phyloP scores from a whole-genome alignment of 192 early-diverging fungal genomes.

The Rhizophagus prolifer region DNA sequence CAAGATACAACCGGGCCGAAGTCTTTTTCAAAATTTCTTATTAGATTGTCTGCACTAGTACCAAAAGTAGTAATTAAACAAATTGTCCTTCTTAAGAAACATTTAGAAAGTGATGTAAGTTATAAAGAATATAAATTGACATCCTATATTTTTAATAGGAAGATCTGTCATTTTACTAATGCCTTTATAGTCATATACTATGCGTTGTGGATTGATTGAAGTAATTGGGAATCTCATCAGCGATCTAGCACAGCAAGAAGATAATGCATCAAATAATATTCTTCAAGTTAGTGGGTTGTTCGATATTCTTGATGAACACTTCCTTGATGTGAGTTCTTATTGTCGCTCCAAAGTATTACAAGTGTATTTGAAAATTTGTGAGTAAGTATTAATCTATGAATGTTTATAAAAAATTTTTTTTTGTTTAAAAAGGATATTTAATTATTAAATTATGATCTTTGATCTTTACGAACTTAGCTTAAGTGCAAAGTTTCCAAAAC shows the following conservation, averaged over 20 bases:
- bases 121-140: not conserved
- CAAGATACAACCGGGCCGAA: constrained; percentile 82
- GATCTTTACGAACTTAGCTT: constrained; percentile 24
- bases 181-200: constrained; percentile 69
- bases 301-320: constrained; percentile 89
- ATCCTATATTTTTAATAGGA: not conserved
- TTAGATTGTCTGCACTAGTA: constrained; percentile 75
- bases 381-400: constrained; percentile 49
- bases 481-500: constrained; percentile 69
- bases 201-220: constrained; percentile 87
- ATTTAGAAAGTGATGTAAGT: constrained; percentile 86
- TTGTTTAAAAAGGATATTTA: not conserved
- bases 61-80: constrained; percentile 86
- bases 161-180: not conserved
- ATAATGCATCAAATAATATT: constrained; percentile 65
- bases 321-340: constrained; percentile 85
- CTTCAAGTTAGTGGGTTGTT: constrained; percentile 83
- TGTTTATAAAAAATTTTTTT: not conserved
- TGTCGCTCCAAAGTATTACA: constrained; percentile 88
- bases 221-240: constrained; percentile 85
- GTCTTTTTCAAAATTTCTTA: constrained; percentile 79
- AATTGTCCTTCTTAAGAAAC: constrained; percentile 80
- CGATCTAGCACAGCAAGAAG: constrained; percentile 64
- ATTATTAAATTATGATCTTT: not conserved
- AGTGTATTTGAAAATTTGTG: constrained; percentile 74